These are phyloP conservation scores for Coccomyxa sp. DNA, from an alignment of 139 green algal genomes.

Conservation along the genomic window DNA sequence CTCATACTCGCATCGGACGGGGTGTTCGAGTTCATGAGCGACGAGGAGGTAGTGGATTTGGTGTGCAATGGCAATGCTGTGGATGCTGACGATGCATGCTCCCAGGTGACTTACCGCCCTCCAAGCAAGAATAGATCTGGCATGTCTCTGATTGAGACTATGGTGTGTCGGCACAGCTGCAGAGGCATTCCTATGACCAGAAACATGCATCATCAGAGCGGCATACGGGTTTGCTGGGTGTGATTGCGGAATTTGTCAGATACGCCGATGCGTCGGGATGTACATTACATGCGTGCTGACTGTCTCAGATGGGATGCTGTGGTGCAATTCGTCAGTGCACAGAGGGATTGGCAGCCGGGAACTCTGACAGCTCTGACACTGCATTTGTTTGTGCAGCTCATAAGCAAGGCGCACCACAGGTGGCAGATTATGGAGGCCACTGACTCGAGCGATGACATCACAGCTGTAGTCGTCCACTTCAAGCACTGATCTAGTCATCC, in stretches of 20 bases:
- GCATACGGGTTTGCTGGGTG: neutral
- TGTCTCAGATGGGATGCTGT: no score
- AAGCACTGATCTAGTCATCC: no score
- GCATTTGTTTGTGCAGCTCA: conserved; percentile 73
- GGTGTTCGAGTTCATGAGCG: conserved; percentile 92
- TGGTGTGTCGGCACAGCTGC: no score
- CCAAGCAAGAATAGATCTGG: neutral
- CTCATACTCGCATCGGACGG: conserved; percentile 88
- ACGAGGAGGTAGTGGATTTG: conserved; percentile 82
- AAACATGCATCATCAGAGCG: neutral
- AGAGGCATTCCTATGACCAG: neutral
- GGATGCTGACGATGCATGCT: conserved; percentile 38
- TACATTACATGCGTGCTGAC: neutral
- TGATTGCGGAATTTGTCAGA: neutral
- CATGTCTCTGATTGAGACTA: neutral
- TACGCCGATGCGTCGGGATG: neutral
- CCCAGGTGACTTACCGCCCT: neutral
- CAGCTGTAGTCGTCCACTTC: conserved; percentile 41
- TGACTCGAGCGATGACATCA: conserved; percentile 88
- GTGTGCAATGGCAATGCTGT: conserved; percentile 40
- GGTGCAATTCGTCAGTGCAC: no score
- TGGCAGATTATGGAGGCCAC: conserved; percentile 91
- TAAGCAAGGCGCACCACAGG: conserved; percentile 66
- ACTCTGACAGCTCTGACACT: no score
- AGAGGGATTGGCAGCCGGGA: no score